Base-by-base conservation (phyloP, 2,329 filamentous ascomycete genomes). In the Nemania diffusa region DNA sequence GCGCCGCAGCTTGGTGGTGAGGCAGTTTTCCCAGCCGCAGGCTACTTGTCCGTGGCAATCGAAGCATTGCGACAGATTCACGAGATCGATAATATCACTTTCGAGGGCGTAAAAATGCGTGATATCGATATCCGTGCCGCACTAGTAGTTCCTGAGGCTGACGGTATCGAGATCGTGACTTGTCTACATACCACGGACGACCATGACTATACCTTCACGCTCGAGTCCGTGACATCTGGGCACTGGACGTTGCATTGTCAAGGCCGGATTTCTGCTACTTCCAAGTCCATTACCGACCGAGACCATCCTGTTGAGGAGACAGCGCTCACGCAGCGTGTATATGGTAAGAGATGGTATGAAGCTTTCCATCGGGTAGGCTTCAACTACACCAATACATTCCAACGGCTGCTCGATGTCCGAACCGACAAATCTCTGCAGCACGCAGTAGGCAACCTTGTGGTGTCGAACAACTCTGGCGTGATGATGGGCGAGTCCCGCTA, bases 11-110 rank as follows among this genome's bases (percentile, higher is more conserved):
- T 79, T 8, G 69, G 70, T 1, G 65, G 62, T 1, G 72, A 78
- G 24, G 71, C 81, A 3, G 79, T 81, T 48, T 70, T 73, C n/a
- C 81, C 81, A 0, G 75, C 65, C 5, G 78, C 80, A 2, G 79
- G 75, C 0, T 82, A 80, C 62, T 37, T 81, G 1, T 73, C 75
- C 1, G 79, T 81, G 73, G 78, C 76, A 1, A 75, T 81, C 2
- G 80, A 81, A 67, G 80, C 80, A 6, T 70, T 77, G 8, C 72
- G 67, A 20, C 76, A 80, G 58, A 32, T 69, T 13, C 57, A 66
- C 24, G 67, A 68, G 50, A 24, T 17, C 11, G 60, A 63, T 7
- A 22, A 46, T 2, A 37, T 50, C 20, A 17, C 51, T 15, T 62
- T 65, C 11, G 42, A 57, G 40, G 53, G 56, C 8, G 66, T 68